These are phyloP conservation scores for Euclidium syriacum DNA, from an alignment of 345 rosid species.

Conservation along the genomic window DNA sequence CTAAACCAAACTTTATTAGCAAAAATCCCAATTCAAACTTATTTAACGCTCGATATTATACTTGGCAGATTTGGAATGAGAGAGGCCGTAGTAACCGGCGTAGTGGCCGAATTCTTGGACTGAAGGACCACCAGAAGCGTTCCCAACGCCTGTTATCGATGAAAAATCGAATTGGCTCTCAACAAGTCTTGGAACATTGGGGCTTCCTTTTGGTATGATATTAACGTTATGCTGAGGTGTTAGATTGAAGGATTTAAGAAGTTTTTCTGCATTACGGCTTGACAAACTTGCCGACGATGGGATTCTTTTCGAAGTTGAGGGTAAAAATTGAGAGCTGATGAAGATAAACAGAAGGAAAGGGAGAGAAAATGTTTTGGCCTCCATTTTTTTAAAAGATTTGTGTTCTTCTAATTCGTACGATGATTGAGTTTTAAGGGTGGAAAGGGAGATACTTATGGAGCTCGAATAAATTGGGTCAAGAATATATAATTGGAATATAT, in stretches of 20 bases:
- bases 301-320: neutral
- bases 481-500: no score
- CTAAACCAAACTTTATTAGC: no score
- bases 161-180: constrained; percentile 41
- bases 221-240: constrained; percentile 36
- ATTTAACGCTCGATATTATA: no score
- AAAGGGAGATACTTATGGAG: neutral
- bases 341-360: neutral
- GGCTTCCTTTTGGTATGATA: neutral
- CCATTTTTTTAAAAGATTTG: no score
- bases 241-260: constrained; percentile 46
- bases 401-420: no score
- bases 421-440: neutral
- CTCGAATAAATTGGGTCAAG: neutral
- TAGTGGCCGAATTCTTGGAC: constrained; percentile 64
- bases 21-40: no score
- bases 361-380: neutral
- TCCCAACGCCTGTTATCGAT: constrained; percentile 4
- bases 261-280: constrained; percentile 34
- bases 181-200: constrained; percentile 22
- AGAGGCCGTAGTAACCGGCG: constrained; percentile 76
- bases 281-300: constrained; percentile 1
- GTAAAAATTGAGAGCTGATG: neutral
- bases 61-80: constrained; percentile 52
- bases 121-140: constrained; percentile 36